Evolutionary conservation across 2,329 filamentous ascomycete species (phyloP).

Genomic region (Aspergillus pseudotamarii): DNA sequence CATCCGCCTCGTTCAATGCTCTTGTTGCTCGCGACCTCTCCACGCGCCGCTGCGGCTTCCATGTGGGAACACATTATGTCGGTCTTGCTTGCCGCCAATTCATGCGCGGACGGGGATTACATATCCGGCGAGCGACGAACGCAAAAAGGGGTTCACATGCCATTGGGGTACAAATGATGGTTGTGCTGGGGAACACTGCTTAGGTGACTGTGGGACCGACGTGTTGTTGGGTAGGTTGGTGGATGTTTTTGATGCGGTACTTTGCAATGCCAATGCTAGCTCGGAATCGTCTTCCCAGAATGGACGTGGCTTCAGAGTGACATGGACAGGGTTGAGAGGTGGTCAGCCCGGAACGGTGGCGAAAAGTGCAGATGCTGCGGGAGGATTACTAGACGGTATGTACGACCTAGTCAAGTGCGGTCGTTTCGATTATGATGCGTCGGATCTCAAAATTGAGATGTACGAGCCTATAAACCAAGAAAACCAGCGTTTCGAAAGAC

Average conservation of each 20-base stretch:
- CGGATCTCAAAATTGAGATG: constrained; percentile 56
- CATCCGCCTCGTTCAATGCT: constrained; percentile 77
- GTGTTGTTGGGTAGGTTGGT: constrained; percentile 75
- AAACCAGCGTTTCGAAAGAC: constrained; percentile 53
- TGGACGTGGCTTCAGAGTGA: constrained; percentile 33
- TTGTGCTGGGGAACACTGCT: constrained; percentile 72
- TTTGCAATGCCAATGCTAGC: constrained; percentile 15
- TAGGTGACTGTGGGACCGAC: constrained; percentile 76
- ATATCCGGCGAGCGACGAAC: constrained; percentile 70
- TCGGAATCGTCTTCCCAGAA: constrained; percentile 6
- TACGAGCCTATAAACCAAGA: constrained; percentile 44
- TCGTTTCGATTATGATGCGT: constrained; percentile 56
- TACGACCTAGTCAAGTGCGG: constrained; percentile 68
- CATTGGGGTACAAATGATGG: constrained; percentile 52
- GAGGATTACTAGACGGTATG: constrained; percentile 59
- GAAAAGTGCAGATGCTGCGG: constrained; percentile 13
- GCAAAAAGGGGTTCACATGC: constrained; percentile 73
- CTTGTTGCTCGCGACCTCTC: constrained; percentile 69
- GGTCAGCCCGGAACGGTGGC: constrained; percentile 50
- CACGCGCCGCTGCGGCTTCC: constrained; percentile 73
- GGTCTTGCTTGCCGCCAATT: constrained; percentile 69
- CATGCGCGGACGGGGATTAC: constrained; percentile 71
- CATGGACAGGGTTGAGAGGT: constrained; percentile 9
- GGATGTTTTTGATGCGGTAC: constrained; percentile 54
- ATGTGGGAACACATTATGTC: constrained; percentile 79